A percentile compares a stretch with the other conserved stretches of the same genome.
phyloP scores from a whole-genome alignment of 805 yeast species.

The Sungouiozyma intestinalis region DNA sequence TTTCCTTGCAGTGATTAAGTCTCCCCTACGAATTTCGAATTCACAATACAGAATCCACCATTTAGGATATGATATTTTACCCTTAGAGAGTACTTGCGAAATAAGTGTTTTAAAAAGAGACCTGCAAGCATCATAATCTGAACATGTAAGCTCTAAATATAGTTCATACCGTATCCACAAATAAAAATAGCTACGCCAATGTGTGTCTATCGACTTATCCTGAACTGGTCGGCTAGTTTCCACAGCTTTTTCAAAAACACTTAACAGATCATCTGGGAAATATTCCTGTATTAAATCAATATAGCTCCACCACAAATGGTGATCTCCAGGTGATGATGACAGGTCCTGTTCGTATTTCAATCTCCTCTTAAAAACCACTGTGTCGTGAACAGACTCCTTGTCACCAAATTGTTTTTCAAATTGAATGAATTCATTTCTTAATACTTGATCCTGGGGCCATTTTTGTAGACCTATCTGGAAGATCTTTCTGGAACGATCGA shows the following conservation, averaged over 20 bases:
- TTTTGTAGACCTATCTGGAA: slow-evolving; percentile 41
- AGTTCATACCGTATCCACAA: slow-evolving; percentile 60
- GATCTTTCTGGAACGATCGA: slow-evolving; percentile 52
- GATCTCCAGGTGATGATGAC: slow-evolving; percentile 40
- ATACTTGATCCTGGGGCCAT: slow-evolving; percentile 30
- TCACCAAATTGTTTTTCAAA: slow-evolving; percentile 62
- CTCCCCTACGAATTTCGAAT: slow-evolving; percentile 58
- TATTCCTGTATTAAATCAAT: slow-evolving; percentile 40
- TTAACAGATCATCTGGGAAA: slow-evolving; percentile 8
- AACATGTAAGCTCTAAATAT: slow-evolving; percentile 43
- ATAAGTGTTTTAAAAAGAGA: slow-evolving; percentile 41
- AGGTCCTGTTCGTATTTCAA: slow-evolving; percentile 43
- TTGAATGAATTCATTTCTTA: slow-evolving; percentile 37
- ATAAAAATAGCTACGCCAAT: slow-evolving; percentile 62
- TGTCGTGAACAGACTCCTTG: slow-evolving; percentile 40
- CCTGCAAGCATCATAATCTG: slow-evolving; percentile 39
- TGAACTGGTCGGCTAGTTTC: slow-evolving; percentile 16
- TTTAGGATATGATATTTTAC: slow-evolving; percentile 53
- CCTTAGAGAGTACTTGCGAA: slow-evolving; percentile 42
- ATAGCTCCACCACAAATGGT: slow-evolving; percentile 79
- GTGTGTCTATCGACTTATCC: slow-evolving; percentile 28
- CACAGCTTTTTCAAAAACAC: slow-evolving; percentile 10
- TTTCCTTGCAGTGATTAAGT: slow-evolving; percentile 48
- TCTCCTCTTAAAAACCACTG: slow-evolving; percentile 44
- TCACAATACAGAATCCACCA: slow-evolving; percentile 64